A percentile compares a stretch with the other conserved stretches of the same genome.
Evolutionary conservation across 1,139 yeast genomes (phyloP).

Genomic region (Geotrichum australiense): DNA sequence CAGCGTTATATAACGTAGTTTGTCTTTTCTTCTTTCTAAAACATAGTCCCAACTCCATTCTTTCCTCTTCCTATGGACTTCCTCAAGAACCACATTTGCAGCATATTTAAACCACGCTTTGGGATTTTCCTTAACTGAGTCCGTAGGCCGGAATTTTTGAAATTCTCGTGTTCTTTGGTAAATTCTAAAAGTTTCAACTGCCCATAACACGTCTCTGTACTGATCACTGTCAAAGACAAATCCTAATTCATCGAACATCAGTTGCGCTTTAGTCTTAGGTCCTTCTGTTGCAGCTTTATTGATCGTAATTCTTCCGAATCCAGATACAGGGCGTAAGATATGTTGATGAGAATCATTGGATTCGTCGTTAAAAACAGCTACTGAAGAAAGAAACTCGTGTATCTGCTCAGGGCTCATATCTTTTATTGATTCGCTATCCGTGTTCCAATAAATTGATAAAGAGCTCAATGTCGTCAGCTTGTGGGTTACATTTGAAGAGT

Average conservation of each 20-base stretch:
- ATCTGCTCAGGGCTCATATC: slow-evolving; percentile 23
- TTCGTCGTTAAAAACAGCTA: slow-evolving; percentile 23
- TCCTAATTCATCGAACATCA: slow-evolving; percentile 82
- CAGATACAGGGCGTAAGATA: slow-evolving; percentile 80
- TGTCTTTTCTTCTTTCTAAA: slow-evolving; percentile 60
- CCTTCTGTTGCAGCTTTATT: slow-evolving; percentile 58
- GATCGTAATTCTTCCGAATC: slow-evolving; percentile 73
- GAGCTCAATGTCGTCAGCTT: slow-evolving; percentile 72
- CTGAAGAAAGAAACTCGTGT: slow-evolving; percentile 32
- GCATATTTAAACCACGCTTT: slow-evolving; percentile 77
- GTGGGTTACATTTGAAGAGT: slow-evolving; percentile 59
- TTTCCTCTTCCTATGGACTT: slow-evolving; percentile 71
- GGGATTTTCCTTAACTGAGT: slow-evolving; percentile 59
- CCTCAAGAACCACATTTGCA: slow-evolving; percentile 62
- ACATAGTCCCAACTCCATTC: slow-evolving; percentile 89
- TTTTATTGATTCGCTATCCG: slow-evolving; percentile 45
- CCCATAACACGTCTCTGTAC: slow-evolving; percentile 73
- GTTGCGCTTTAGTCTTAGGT: slow-evolving; percentile 72
- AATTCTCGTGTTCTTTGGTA: slow-evolving; percentile 70
- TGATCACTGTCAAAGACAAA: slow-evolving; percentile 78
- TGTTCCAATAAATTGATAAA: slow-evolving; percentile 80
- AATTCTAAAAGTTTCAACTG: slow-evolving; percentile 77
- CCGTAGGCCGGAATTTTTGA: slow-evolving; percentile 61
- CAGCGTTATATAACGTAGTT: slow-evolving; percentile 58
- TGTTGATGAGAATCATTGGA: slow-evolving; percentile 45